These are phyloP conservation scores for Fusarium burgessii DNA, from an alignment of 2,329 filamentous ascomycete genomes.

Conservation along the genomic window DNA sequence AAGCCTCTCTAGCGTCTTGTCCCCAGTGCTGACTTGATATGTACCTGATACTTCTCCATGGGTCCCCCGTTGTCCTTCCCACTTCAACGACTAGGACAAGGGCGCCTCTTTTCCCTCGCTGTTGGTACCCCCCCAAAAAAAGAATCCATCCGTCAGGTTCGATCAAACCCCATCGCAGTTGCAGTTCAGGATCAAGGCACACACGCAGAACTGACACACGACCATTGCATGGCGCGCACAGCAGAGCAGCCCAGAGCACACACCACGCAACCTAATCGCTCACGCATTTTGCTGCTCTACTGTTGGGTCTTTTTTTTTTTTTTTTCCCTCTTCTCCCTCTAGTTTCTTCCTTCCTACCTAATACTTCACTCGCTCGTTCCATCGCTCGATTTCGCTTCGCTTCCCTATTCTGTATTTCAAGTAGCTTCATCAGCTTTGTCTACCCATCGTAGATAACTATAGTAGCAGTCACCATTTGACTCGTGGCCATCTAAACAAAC, in stretches of 20 bases:
- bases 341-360: conserved; percentile 7
- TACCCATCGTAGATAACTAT: conserved; percentile 11
- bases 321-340: background rate
- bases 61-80: conserved; percentile 10
- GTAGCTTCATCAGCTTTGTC: conserved; percentile 24
- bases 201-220: conserved; percentile 39
- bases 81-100: conserved; percentile 11
- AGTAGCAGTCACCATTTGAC: conserved; percentile 26
- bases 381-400: conserved; percentile 20
- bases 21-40: background rate
- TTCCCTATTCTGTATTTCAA: conserved; percentile 33
- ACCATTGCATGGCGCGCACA: conserved; percentile 23
- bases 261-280: conserved; percentile 22
- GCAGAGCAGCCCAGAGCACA: background rate
- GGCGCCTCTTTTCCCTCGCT: conserved; percentile 11
- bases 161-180: conserved; percentile 35
- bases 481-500: conserved; percentile 22
- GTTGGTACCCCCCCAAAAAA: conserved; percentile 23
- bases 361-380: conserved; percentile 30
- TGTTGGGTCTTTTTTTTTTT: conserved; percentile 19
- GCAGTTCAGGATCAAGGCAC: conserved; percentile 37
- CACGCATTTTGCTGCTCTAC: conserved; percentile 33
- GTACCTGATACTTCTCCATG: conserved; percentile 29
- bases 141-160: conserved; percentile 24
- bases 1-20: conserved; percentile 1